Percentiles rank a stretch among this genome's conserved stretches.
Evolutionary conservation across 805 yeast genomes (phyloP).

Genomic region (Wickerhamiella shivajii): DNA sequence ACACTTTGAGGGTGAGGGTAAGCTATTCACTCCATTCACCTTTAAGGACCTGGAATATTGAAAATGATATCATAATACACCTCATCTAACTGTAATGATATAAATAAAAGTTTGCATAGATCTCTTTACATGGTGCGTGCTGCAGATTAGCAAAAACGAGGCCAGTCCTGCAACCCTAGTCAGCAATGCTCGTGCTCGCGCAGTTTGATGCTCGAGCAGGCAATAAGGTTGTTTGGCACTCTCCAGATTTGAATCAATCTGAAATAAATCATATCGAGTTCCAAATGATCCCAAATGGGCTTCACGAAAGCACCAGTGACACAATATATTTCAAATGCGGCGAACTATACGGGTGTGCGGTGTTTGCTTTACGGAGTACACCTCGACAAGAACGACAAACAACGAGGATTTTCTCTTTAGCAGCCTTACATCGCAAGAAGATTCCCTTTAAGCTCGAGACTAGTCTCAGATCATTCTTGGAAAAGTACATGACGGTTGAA

Average conservation of each 20-base stretch:
- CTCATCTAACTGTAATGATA: too few relatives aligned
- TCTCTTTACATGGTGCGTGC: too few relatives aligned
- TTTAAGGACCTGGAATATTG: too few relatives aligned
- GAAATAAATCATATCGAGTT: conserved; percentile 38
- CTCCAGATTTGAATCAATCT: conserved; percentile 13
- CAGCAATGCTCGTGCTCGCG: conserved; percentile 31
- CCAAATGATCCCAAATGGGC: conserved; percentile 55
- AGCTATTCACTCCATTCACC: conserved; percentile 71
- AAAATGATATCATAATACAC: too few relatives aligned
- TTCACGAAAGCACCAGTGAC: conserved; percentile 39
- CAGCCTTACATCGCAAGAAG: conserved; percentile 9
- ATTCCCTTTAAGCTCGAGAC: conserved; percentile 18
- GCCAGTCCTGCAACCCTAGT: too few relatives aligned
- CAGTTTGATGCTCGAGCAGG: conserved; percentile 41
- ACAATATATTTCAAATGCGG: conserved; percentile 35
- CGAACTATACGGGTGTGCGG: conserved; percentile 15
- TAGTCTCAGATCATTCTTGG: conserved; percentile 10
- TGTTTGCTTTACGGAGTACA: conserved; percentile 6
- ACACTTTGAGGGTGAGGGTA: conserved; percentile 94
- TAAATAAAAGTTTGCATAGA: too few relatives aligned
- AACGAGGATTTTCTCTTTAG: conserved; percentile 14
- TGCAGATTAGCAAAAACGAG: too few relatives aligned
- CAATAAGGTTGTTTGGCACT: conserved; percentile 33
- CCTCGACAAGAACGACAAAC: conserved; percentile 11
- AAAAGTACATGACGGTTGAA: conserved; percentile 11